Evolutionary conservation across 2,329 filamentous ascomycete species (phyloP).

Genomic region (Diaporthe sp.): DNA sequence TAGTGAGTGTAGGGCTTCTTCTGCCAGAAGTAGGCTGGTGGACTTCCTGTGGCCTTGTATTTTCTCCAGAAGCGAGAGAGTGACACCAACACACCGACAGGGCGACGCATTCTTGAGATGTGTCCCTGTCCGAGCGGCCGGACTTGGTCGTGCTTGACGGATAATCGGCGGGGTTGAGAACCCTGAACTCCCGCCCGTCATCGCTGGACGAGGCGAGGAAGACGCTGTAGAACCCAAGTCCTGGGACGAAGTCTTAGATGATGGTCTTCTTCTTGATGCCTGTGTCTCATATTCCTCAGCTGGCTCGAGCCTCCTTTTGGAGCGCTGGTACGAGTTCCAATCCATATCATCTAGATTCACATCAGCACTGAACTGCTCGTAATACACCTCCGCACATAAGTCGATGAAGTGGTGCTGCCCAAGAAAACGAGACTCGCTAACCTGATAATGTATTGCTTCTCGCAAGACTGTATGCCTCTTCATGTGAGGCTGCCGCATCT

Average conservation of each 20-base stretch:
- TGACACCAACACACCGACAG: conserved; percentile 20
- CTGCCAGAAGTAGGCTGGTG: background rate
- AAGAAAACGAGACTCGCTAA: background rate
- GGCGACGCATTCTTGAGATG: background rate
- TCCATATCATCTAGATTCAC: background rate
- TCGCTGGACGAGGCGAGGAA: background rate
- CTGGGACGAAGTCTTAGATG: background rate
- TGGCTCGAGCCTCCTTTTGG: background rate
- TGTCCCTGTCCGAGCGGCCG: background rate
- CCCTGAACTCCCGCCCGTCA: background rate
- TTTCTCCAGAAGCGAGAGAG: background rate
- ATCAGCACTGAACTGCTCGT: background rate
- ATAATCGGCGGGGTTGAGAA: background rate
- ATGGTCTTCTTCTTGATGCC: background rate
- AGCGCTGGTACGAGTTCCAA: background rate
- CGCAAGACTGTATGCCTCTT: background rate
- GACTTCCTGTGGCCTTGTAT: conserved; percentile 17
- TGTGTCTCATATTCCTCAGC: background rate
- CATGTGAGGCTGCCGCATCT: background rate
- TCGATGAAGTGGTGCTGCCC: background rate
- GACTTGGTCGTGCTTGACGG: background rate
- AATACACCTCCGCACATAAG: background rate
- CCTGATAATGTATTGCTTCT: conserved; percentile 9
- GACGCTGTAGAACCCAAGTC: background rate
- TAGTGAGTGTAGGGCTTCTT: background rate